These are phyloP conservation scores for Fusarium nanum DNA, from an alignment of 2,329 filamentous ascomycete genomes.

Conservation along the genomic window DNA sequence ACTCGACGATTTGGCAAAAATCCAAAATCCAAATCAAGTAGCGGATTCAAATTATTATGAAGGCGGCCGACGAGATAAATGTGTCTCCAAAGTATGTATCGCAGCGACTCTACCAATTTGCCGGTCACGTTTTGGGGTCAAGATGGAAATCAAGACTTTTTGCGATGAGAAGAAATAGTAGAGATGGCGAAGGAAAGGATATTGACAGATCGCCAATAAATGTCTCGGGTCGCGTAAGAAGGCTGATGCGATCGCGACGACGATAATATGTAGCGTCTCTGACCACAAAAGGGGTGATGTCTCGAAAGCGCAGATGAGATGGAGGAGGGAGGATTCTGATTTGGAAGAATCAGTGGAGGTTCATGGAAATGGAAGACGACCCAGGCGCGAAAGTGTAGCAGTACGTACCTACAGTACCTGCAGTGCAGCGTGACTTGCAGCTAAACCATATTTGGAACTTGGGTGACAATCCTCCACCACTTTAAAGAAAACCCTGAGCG, in stretches of 20 bases:
- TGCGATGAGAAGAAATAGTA: constrained; percentile 31
- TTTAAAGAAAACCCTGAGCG: constrained; percentile 17
- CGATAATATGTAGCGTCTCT: constrained; percentile 20
- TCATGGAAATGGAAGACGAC: constrained; percentile 35
- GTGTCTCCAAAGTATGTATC: constrained; percentile 8
- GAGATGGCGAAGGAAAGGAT: constrained; percentile 5
- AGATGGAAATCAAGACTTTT: constrained; percentile 27
- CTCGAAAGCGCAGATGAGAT: constrained; percentile 33
- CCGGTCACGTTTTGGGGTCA: constrained; percentile 38
- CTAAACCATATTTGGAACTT: constrained; percentile 35
- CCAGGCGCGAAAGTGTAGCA: constrained; percentile 32
- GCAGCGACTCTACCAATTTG: constrained; percentile 20
- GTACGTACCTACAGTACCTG: constrained; percentile 31
- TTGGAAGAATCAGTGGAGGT: constrained; percentile 31
- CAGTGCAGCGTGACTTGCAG: constrained; percentile 40
- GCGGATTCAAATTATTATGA: not conserved
- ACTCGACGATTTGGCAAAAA: constrained; percentile 1
- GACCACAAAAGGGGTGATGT: constrained; percentile 31
- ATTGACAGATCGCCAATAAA: constrained; percentile 36
- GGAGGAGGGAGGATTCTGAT: constrained; percentile 37
- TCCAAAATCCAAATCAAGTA: not conserved
- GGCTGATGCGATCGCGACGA: constrained; percentile 23
- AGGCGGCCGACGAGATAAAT: constrained; percentile 13
- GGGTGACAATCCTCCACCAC: constrained; percentile 35
- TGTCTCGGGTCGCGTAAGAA: constrained; percentile 29